Percentiles rank a stretch among this genome's conserved stretches.
Conservation (phyloP, 805 yeast genomes). For the Clavispora asparagi region DNA sequence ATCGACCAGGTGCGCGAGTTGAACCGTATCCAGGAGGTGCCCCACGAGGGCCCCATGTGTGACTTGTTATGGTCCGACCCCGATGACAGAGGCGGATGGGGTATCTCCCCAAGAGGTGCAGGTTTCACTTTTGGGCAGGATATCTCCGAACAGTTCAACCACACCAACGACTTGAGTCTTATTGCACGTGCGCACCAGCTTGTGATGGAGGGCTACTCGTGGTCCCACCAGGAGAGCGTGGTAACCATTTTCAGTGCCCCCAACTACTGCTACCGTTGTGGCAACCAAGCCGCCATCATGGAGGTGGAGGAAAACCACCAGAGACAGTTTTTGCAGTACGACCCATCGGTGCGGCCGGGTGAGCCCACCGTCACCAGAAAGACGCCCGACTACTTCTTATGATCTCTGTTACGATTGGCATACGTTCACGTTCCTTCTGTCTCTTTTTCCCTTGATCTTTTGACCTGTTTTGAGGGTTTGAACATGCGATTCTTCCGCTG, state of each 20-base stretch:
- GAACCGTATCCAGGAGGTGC: constrained; percentile 91
- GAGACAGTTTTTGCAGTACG: constrained; percentile 90
- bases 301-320: constrained; percentile 93
- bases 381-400: constrained; percentile 94
- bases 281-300: constrained; percentile 97
- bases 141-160: constrained; percentile 89
- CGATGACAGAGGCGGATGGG: constrained; percentile 98
- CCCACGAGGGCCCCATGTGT: constrained; percentile 98
- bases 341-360: constrained; percentile 94
- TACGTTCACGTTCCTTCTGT: neutral
- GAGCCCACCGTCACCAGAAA: constrained; percentile 97
- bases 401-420: constrained; percentile 16
- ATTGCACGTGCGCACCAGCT: constrained; percentile 95
- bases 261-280: constrained; percentile 95
- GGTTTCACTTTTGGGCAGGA: constrained; percentile 98
- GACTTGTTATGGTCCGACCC: constrained; percentile 96
- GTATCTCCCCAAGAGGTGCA: constrained; percentile 96
- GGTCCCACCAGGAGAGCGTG: constrained; percentile 92
- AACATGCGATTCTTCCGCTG: neutral
- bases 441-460: neutral
- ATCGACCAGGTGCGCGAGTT: constrained; percentile 88
- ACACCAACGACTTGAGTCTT: constrained; percentile 75
- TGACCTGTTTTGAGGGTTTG: neutral
- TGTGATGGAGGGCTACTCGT: constrained; percentile 95
- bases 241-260: constrained; percentile 96